Evolutionary conservation across 2,329 filamentous ascomycete species (phyloP).

Genomic region (Clonostachys byssicola): DNA sequence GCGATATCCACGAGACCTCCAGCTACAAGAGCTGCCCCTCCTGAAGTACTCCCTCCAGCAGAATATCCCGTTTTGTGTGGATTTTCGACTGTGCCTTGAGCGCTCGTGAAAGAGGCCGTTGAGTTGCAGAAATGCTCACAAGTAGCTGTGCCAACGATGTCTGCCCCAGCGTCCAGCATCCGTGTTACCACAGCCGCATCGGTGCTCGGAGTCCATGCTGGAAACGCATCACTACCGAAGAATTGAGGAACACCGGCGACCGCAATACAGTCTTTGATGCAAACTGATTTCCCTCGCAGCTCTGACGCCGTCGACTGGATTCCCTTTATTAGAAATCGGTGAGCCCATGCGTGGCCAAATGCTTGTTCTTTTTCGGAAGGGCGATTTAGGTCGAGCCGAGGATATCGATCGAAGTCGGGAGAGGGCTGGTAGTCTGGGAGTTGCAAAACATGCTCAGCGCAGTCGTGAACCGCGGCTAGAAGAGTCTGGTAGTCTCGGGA

Average conservation of each 20-base stretch:
- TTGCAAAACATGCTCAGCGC: slow-evolving; percentile 34
- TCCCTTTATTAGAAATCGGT: slow-evolving; percentile 38
- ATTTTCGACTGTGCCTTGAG: slow-evolving; percentile 40
- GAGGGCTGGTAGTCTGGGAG: slow-evolving; percentile 41
- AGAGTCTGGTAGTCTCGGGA: slow-evolving; percentile 39
- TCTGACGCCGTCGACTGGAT: slow-evolving; percentile 8
- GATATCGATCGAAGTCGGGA: slow-evolving; percentile 34
- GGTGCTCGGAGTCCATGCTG: slow-evolving; percentile 42
- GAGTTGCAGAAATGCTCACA: slow-evolving; percentile 51
- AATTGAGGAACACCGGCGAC: slow-evolving; percentile 50
- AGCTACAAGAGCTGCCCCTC: slow-evolving; percentile 38
- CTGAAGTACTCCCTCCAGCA: slow-evolving; percentile 43
- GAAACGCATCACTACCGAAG: slow-evolving; percentile 44
- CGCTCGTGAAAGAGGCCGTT: slow-evolving; percentile 39
- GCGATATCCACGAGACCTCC: slow-evolving; percentile 35
- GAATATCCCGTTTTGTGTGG: slow-evolving; percentile 38
- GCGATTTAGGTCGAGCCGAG: slow-evolving; percentile 35
- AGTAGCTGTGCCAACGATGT: slow-evolving; percentile 42
- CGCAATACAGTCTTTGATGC: slow-evolving; percentile 50
- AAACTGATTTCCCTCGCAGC: slow-evolving; percentile 38
- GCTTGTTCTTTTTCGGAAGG: slow-evolving; percentile 33
- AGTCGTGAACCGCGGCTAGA: slow-evolving; percentile 46
- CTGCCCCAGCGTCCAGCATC: slow-evolving; percentile 42
- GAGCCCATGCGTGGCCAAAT: slow-evolving; percentile 45
- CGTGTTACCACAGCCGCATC: slow-evolving; percentile 51